Percentiles rank a stretch among this genome's conserved stretches.
Evolutionary conservation across 257 asterid species (phyloP).

Genomic region (Solanum stenotomum): DNA sequence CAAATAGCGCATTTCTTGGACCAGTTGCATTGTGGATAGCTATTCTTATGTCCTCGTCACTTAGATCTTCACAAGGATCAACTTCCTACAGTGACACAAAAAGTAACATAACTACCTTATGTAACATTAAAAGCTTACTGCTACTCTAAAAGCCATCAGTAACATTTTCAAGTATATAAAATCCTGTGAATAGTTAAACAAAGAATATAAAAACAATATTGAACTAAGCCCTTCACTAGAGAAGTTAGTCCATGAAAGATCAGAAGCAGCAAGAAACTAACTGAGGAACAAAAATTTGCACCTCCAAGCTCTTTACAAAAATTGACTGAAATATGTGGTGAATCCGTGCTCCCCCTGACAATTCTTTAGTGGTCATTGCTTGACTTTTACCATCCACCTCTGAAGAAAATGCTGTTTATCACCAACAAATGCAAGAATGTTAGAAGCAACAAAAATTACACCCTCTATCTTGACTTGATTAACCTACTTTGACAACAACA

Average conservation of each 20-base stretch:
- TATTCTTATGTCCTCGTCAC: conserved; percentile 86
- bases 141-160: not conserved
- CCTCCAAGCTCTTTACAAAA: conserved; percentile 90
- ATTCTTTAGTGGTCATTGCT: conserved; percentile 83
- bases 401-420: conserved; percentile 68
- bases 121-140: not conserved
- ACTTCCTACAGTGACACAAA: conserved; percentile 48
- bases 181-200: not conserved
- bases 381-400: conserved; percentile 88
- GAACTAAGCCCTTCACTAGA: not conserved
- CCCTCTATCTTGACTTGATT: not conserved
- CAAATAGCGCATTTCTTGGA: conserved; percentile 72
- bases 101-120: not conserved
- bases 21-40: conserved; percentile 96
- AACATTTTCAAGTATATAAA: not conserved
- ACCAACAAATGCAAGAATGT: not conserved
- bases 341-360: conserved; percentile 97
- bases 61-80: conserved; percentile 91
- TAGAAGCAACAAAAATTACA: not conserved
- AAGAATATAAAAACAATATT: not conserved
- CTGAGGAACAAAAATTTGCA: conserved; percentile 16
- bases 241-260: not conserved
- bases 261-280: not conserved
- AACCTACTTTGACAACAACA: not conserved
- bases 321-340: conserved; percentile 90